Percentiles rank a stretch among this genome's conserved stretches.
These are phyloP conservation scores for Austroboletus niveus DNA, from an alignment of 1,284 basidiomycete species.

Conservation along the genomic window DNA sequence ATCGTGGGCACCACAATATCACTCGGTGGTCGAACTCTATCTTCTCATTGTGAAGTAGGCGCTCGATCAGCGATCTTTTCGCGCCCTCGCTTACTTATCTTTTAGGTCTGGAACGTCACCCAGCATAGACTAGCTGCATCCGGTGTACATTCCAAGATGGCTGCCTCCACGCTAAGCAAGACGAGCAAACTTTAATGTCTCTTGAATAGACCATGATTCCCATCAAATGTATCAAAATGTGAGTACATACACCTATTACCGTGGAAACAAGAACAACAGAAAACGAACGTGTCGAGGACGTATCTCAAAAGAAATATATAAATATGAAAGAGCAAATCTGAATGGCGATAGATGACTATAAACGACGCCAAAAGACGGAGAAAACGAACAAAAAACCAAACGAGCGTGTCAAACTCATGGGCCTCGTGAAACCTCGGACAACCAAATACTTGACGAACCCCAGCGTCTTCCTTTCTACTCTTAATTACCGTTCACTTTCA, in stretches of 20 bases:
- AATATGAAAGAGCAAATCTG: neutral
- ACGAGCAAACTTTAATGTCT: slow-evolving; percentile 22
- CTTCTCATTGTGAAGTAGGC: slow-evolving; percentile 30
- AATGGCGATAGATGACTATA: slow-evolving; percentile 3
- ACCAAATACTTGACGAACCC: slow-evolving; percentile 1
- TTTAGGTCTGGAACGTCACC: slow-evolving; percentile 39
- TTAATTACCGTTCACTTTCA: slow-evolving; percentile 4
- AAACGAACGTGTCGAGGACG: slow-evolving; percentile 9
- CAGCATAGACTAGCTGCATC: slow-evolving; percentile 34
- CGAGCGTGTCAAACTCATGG: slow-evolving; percentile 20
- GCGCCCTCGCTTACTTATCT: neutral
- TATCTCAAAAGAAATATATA: slow-evolving; percentile 3
- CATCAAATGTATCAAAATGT: slow-evolving; percentile 4
- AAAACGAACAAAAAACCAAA: slow-evolving; percentile 5
- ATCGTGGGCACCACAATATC: slow-evolving; percentile 31
- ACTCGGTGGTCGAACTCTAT: slow-evolving; percentile 25
- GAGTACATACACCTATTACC: slow-evolving; percentile 10
- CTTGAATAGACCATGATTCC: slow-evolving; percentile 7
- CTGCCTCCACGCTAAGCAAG: slow-evolving; percentile 19
- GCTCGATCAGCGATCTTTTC: neutral
- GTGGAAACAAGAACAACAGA: slow-evolving; percentile 3
- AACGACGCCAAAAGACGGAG: slow-evolving; percentile 1
- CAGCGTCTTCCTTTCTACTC: no score
- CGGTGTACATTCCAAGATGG: slow-evolving; percentile 39
- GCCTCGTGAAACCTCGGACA: slow-evolving; percentile 1